Evolutionary conservation across 305 asterid species (phyloP).

Genomic region (Ajuga reptans): DNA sequence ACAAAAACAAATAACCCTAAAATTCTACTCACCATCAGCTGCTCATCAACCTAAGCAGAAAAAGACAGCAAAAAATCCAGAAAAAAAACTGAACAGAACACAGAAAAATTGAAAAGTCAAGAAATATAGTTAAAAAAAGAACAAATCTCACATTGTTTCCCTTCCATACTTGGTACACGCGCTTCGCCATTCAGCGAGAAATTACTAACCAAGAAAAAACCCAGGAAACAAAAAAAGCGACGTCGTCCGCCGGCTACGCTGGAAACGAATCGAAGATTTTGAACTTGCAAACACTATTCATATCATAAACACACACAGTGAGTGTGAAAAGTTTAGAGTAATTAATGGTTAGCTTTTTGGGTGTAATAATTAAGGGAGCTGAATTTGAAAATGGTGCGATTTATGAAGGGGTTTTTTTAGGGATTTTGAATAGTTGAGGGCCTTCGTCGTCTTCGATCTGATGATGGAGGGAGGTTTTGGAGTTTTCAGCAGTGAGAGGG

Average conservation of each 20-base stretch:
- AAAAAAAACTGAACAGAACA: conserved; percentile 19
- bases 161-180: conserved; percentile 89
- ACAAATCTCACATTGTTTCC: conserved; percentile 78
- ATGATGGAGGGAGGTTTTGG: conserved; percentile 37
- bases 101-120: conserved; percentile 23
- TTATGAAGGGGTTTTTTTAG: conserved; percentile 29
- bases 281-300: conserved; percentile 41
- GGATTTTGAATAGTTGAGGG: conserved; percentile 28
- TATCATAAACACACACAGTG: conserved; percentile 22
- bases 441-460: conserved; percentile 36
- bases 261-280: conserved; percentile 46
- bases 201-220: conserved; percentile 8
- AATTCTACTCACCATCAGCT: conserved; percentile 12
- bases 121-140: conserved; percentile 18
- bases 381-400: conserved; percentile 29
- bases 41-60: conserved; percentile 16
- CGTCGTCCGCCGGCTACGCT: conserved; percentile 30
- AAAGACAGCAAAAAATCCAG: neutral
- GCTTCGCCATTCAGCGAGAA: conserved; percentile 66
- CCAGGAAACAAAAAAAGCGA: conserved; percentile 16
- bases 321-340: conserved; percentile 23
- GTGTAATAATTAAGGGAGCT: conserved; percentile 26
- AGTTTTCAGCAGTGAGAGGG: conserved; percentile 10
- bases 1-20: conserved; percentile 18
- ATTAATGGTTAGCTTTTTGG: conserved; percentile 15